These are phyloP conservation scores for Nicotiana tomentosiformis DNA, from an alignment of 257 asterid genomes.

Conservation along the genomic window DNA sequence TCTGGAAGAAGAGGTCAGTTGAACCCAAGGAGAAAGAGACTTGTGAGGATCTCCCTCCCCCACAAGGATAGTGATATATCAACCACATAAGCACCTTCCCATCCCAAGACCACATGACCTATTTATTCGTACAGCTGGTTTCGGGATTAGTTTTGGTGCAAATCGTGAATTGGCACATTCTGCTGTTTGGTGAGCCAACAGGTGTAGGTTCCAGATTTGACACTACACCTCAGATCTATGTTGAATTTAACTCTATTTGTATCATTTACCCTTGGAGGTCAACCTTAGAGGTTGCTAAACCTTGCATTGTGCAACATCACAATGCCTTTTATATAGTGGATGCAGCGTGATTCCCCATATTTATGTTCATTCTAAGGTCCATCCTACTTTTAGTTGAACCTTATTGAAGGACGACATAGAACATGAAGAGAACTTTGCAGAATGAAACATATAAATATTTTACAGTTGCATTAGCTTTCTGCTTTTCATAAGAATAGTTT, in stretches of 20 bases:
- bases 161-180: background rate
- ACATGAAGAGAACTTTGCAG: background rate
- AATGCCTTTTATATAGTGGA: background rate
- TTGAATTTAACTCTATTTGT: background rate
- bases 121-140: conserved; percentile 24
- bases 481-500: background rate
- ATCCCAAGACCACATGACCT: conserved; percentile 21
- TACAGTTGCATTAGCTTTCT: background rate
- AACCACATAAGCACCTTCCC: conserved; percentile 21
- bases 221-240: background rate
- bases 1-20: conserved; percentile 8
- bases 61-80: conserved; percentile 23
- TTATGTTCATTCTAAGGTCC: background rate
- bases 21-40: conserved; percentile 23
- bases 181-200: background rate
- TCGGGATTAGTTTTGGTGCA: background rate
- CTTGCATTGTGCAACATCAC: background rate
- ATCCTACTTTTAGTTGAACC: background rate
- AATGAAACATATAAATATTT: background rate
- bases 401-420: background rate
- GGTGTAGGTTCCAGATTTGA: background rate
- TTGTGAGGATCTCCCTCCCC: conserved; percentile 1
- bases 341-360: background rate
- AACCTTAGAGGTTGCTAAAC: background rate
- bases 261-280: background rate